Evolutionary conservation across 371 early-diverging fungal genomes (phyloP).

Genomic region (Mortierella sp.): DNA sequence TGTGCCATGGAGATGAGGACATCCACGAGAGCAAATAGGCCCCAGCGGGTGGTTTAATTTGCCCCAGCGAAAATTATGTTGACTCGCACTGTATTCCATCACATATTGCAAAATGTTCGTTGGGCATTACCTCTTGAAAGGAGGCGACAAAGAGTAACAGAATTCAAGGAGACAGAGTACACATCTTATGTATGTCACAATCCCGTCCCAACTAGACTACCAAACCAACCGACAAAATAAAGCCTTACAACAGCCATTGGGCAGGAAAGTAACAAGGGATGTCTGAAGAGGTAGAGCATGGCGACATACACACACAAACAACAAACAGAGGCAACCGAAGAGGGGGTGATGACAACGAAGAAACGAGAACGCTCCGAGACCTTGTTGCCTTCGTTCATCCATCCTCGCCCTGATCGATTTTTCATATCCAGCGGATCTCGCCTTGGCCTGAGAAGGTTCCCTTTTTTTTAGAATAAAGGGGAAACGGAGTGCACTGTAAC

Average conservation of each 20-base stretch:
- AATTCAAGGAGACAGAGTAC: conserved; percentile 42
- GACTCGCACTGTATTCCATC: neutral
- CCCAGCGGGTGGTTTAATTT: conserved; percentile 4
- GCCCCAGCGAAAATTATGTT: conserved; percentile 1
- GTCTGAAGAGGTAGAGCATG: neutral
- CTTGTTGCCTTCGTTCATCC: neutral
- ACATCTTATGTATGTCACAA: neutral
- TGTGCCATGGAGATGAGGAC: neutral
- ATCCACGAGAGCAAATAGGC: neutral
- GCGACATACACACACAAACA: neutral
- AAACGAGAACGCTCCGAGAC: neutral
- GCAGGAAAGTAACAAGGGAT: neutral
- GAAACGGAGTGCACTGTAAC: neutral
- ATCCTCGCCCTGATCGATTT: neutral
- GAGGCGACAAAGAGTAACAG: conserved; percentile 47
- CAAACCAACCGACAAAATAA: neutral
- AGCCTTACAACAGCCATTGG: neutral
- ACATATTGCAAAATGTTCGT: neutral
- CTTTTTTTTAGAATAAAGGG: conserved; percentile 4
- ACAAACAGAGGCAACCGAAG: neutral
- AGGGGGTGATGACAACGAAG: neutral
- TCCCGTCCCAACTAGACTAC: neutral
- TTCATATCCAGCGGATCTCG: neutral
- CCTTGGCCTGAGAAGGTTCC: neutral
- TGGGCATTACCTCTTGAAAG: neutral